Percentiles rank a stretch among this genome's conserved stretches.
These are phyloP conservation scores for Sanguinoderma infundibulare DNA, from an alignment of 1,284 basidiomycete species.

Conservation along the genomic window DNA sequence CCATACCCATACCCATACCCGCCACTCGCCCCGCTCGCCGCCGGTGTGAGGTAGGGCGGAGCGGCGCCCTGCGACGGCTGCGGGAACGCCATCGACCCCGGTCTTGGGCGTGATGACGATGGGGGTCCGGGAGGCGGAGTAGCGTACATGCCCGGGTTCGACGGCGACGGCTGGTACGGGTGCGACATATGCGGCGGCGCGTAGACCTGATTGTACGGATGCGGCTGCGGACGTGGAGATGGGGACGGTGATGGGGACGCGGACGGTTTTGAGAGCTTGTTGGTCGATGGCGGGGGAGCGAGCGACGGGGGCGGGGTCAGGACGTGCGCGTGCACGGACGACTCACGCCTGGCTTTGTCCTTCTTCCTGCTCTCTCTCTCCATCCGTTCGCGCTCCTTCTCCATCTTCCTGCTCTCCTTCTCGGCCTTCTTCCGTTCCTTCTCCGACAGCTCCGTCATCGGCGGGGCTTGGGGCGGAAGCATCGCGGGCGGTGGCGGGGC, in stretches of 20 bases:
- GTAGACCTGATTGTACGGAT: no score
- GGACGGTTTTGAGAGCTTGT: conserved; percentile 14
- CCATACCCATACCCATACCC: neutral
- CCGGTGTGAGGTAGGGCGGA: neutral
- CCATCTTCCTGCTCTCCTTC: conserved; percentile 37
- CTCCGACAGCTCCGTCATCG: conserved; percentile 20
- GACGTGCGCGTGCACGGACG: no score
- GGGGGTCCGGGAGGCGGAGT: conserved; percentile 35
- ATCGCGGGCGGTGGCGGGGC: neutral
- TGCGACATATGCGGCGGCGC: conserved; percentile 36
- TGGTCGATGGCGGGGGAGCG: conserved; percentile 6
- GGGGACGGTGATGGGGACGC: no score
- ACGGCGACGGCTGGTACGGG: conserved; percentile 45
- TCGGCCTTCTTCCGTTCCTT: conserved; percentile 31
- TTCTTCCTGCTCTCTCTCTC: conserved; percentile 30
- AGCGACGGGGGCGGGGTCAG: neutral
- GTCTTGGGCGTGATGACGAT: conserved; percentile 4
- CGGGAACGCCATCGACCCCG: conserved; percentile 13
- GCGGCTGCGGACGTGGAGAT: neutral
- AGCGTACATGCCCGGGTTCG: conserved; percentile 46
- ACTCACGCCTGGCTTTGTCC: neutral
- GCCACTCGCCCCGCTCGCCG: neutral
- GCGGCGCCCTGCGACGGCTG: neutral
- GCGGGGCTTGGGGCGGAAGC: neutral
- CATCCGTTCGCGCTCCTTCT: conserved; percentile 37